Evolutionary conservation across 2,329 filamentous ascomycete genomes (phyloP), one percentile per base, ranked within the genome.

Genomic region (Penicillium sumatraense): DNA sequence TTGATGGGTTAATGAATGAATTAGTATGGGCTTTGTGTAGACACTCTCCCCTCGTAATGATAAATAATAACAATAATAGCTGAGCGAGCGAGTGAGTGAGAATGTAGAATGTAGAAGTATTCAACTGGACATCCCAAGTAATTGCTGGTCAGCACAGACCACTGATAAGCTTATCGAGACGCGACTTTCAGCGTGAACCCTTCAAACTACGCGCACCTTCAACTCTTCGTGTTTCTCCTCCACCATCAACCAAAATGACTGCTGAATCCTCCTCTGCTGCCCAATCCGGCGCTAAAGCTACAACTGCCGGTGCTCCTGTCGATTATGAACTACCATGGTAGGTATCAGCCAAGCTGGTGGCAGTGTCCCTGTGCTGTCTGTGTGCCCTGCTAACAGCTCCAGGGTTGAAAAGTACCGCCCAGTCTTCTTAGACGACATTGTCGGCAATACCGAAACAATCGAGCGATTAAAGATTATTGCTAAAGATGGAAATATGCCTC

Each of bases 381-480:
- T n/a, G n/a, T n/a, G n/a, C n/a, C n/a, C n/a, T n/a, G n/a, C n/a
- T n/a, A n/a, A n/a, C n/a, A n/a, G n/a, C n/a, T n/a, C n/a, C 60
- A 97, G 93, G 95, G 95, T 99, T 58, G 95, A 99, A 78, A 99
- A 99, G 75, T 99, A 98, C 79, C 86, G 95, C 35, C 95, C 95
- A 1, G 84, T 96, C 50, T 96, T 96, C 76, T 86, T 99, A 26
- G 92, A 98, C 77, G 93, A 99, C 78, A 88, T 99, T 50, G 95
- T 99, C 51, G 95, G 95, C 70, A 99, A 99, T 76, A 96, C 91
- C 18, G 95, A 99, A 74, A 99, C 95, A 1, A 92, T 99, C 67
- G 93, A 98, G 75, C 89, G 95, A 52, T 81, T 99, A 67, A 98
- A 98, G 73, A 98, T 99, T 69, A 98, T 99, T 67, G 93, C 95